Conservation (phyloP, 345 rosid genomes). For the Salix purpurea region DNA sequence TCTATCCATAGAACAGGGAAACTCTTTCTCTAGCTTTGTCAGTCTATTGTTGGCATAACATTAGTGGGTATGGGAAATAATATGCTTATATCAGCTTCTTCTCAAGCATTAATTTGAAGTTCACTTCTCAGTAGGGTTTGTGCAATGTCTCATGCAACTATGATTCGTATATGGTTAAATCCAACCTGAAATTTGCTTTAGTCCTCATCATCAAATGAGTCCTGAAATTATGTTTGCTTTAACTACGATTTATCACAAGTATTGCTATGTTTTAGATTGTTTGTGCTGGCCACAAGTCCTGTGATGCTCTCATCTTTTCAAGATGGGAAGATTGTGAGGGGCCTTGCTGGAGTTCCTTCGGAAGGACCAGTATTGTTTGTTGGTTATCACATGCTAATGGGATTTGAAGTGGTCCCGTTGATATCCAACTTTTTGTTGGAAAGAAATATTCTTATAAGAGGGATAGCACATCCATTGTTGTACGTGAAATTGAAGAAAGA, state of each 20-base stretch:
- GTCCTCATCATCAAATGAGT: not conserved
- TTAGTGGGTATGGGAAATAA: no score
- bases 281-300: slow-evolving; percentile 36
- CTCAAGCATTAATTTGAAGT: not conserved
- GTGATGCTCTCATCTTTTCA: slow-evolving; percentile 71
- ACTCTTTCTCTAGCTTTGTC: not conserved
- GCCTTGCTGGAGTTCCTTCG: slow-evolving; percentile 67
- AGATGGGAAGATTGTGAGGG: slow-evolving; percentile 56
- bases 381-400: slow-evolving; percentile 76
- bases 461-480: slow-evolving; percentile 63
- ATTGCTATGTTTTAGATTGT: slow-evolving; percentile 26
- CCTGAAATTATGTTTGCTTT: not conserved
- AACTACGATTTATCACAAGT: not conserved
- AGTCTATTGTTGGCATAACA: not conserved
- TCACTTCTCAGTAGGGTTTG: no score
- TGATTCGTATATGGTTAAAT: not conserved
- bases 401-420: slow-evolving; percentile 52
- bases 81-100: not conserved
- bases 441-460: slow-evolving; percentile 57
- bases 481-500: slow-evolving; percentile 35
- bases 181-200: not conserved
- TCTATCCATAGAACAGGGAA: not conserved
- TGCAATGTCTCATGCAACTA: no score
- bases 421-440: slow-evolving; percentile 34
- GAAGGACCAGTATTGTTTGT: slow-evolving; percentile 75